phyloP scores from a whole-genome alignment of 2,329 filamentous ascomycete species.

The Fusarium siculi region DNA sequence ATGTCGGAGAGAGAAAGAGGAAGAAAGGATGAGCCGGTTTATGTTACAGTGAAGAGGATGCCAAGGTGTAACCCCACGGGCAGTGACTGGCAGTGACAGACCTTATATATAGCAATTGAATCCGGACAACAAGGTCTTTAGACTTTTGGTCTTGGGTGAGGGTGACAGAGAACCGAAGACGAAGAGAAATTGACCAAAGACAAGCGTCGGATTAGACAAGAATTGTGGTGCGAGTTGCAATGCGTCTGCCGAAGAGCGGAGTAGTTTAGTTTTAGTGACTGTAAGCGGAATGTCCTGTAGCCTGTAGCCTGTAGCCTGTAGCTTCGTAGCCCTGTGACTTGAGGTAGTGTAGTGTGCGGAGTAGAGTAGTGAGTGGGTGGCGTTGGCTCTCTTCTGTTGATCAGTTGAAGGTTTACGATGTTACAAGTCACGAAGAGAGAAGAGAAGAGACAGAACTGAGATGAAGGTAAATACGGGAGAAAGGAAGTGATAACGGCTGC shows the following conservation, averaged over 20 bases:
- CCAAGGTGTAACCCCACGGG: conserved; percentile 14
- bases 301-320: conserved; percentile 9
- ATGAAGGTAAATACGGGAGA: background rate
- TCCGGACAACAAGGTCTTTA: conserved; percentile 16
- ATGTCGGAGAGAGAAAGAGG: background rate
- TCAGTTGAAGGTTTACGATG: background rate
- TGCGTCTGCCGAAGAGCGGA: conserved; percentile 34
- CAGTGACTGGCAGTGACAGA: background rate
- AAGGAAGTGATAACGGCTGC: background rate
- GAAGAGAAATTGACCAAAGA: conserved; percentile 17
- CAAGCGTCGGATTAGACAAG: conserved; percentile 20
- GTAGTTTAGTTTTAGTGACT: conserved; percentile 12
- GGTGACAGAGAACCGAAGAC: conserved; percentile 20
- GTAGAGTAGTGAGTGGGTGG: conserved; percentile 9
- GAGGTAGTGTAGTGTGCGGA: background rate
- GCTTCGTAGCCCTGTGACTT: background rate
- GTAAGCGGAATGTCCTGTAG: conserved; percentile 15
- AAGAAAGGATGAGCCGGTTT: background rate
- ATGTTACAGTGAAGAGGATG: background rate
- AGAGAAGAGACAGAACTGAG: background rate
- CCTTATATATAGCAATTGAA: conserved; percentile 8
- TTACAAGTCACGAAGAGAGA: background rate
- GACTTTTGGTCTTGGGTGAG: background rate
- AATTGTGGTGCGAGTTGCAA: conserved; percentile 29
- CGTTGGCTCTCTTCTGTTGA: background rate